Evolutionary conservation across 306 rosid species (phyloP).

Genomic region (Vigna trinervia): DNA sequence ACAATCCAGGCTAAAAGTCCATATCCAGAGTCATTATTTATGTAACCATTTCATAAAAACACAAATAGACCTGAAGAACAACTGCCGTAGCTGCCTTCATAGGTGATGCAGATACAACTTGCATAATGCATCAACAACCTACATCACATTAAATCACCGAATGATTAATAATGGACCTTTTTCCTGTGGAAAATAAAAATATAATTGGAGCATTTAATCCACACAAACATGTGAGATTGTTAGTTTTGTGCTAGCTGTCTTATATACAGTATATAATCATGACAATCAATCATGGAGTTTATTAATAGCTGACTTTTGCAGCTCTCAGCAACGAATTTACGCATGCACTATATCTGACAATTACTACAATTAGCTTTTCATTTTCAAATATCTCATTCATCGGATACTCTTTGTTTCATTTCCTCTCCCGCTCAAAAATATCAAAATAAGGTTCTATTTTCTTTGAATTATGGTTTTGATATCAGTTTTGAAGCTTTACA

Average conservation of each 20-base stretch:
- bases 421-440: not conserved
- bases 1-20: constrained; percentile 26
- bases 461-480: not conserved
- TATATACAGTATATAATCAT: not conserved
- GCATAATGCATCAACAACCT: constrained; percentile 92
- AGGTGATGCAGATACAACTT: constrained; percentile 87
- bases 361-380: not conserved
- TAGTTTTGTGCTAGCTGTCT: not conserved
- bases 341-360: not conserved
- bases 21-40: constrained; percentile 22
- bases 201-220: not conserved
- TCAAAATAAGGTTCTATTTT: not conserved
- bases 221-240: not conserved
- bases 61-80: constrained; percentile 77
- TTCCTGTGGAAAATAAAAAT: constrained; percentile 10
- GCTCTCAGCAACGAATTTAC: not conserved
- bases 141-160: constrained; percentile 42
- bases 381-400: constrained; percentile 2
- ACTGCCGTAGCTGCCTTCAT: constrained; percentile 81
- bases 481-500: not conserved
- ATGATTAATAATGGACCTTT: constrained; percentile 14
- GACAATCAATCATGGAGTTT: not conserved
- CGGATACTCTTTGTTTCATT: not conserved
- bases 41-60: constrained; percentile 29
- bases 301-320: not conserved